phyloP scores from a whole-genome alignment of 2,329 filamentous ascomycete species.

The Chaetomium sp. region DNA sequence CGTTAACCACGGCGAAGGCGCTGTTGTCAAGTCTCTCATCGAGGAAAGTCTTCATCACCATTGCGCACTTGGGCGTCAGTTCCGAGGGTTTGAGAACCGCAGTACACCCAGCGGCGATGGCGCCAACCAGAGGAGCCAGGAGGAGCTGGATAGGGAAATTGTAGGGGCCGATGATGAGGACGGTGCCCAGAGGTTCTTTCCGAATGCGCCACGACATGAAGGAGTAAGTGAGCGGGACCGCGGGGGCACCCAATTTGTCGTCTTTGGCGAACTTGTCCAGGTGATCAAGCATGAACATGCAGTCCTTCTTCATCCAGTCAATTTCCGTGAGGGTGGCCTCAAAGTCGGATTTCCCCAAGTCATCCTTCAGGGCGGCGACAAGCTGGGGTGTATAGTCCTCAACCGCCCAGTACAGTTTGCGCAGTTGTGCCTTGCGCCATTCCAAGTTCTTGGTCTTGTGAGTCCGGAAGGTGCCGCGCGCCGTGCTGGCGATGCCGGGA shows the following conservation, averaged over 20 bases:
- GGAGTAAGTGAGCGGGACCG: constrained; percentile 62
- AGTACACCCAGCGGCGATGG: constrained; percentile 87
- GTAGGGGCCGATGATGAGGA: constrained; percentile 84
- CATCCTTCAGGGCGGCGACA: constrained; percentile 65
- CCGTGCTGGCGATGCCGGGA: constrained; percentile 49
- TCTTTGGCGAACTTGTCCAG: constrained; percentile 78
- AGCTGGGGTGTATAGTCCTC: constrained; percentile 71
- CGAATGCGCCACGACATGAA: constrained; percentile 67
- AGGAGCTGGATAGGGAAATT: constrained; percentile 87
- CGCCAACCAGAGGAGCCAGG: constrained; percentile 73
- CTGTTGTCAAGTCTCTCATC: constrained; percentile 68
- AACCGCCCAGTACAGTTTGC: constrained; percentile 90
- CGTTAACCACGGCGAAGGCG: constrained; percentile 74
- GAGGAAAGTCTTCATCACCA: constrained; percentile 72
- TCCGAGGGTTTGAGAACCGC: constrained; percentile 89
- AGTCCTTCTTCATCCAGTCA: constrained; percentile 73
- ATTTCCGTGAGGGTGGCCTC: constrained; percentile 72
- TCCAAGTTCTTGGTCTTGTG: constrained; percentile 77
- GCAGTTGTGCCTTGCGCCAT: constrained; percentile 78
- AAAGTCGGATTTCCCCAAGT: constrained; percentile 70
- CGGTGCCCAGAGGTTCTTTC: constrained; percentile 80
- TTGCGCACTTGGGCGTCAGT: constrained; percentile 66
- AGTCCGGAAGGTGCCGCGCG: constrained; percentile 65
- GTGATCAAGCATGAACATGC: constrained; percentile 69
- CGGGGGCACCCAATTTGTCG: constrained; percentile 54